A percentile compares a stretch with the other conserved stretches of the same genome.
Conservation (phyloP, 192 early-diverging fungal species). For the Entrophospora sp. region DNA sequence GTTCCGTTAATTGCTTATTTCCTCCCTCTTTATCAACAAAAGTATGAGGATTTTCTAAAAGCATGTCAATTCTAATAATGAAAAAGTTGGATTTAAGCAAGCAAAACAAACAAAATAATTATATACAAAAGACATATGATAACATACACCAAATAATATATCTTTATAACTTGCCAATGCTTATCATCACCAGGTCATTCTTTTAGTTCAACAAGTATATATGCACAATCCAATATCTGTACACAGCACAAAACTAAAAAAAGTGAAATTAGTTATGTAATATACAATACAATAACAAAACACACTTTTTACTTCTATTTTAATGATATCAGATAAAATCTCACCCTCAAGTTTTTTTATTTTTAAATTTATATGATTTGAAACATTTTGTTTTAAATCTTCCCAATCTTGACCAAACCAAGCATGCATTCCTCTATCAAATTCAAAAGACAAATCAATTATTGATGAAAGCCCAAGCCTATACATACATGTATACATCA, state of each 20-base stretch:
- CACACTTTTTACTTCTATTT: not conserved
- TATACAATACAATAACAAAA: not conserved
- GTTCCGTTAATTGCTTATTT: constrained; percentile 2
- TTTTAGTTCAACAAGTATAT: not conserved
- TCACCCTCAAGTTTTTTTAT: not conserved
- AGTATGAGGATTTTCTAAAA: constrained; percentile 7
- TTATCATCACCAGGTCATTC: not conserved
- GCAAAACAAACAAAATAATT: not conserved
- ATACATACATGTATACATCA: not conserved
- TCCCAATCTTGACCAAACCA: constrained; percentile 11
- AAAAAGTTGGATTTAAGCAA: not conserved
- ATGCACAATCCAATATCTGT: not conserved
- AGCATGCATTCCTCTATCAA: constrained; percentile 7
- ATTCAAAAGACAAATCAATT: constrained; percentile 18
- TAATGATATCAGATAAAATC: not conserved
- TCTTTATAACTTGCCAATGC: constrained; percentile 3
- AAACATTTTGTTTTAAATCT: not conserved
- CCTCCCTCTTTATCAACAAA: constrained; percentile 13
- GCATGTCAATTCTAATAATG: constrained; percentile 8
- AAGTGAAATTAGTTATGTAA: not conserved
- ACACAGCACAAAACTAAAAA: not conserved
- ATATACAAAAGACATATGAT: not conserved
- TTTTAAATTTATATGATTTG: not conserved
- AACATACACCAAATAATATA: constrained; percentile 17
- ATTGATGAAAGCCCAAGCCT: constrained; percentile 18